A percentile compares a stretch with the other conserved stretches of the same genome.
Conservation (phyloP, 495 filamentous ascomycete species). For the Daldinia grandis region DNA sequence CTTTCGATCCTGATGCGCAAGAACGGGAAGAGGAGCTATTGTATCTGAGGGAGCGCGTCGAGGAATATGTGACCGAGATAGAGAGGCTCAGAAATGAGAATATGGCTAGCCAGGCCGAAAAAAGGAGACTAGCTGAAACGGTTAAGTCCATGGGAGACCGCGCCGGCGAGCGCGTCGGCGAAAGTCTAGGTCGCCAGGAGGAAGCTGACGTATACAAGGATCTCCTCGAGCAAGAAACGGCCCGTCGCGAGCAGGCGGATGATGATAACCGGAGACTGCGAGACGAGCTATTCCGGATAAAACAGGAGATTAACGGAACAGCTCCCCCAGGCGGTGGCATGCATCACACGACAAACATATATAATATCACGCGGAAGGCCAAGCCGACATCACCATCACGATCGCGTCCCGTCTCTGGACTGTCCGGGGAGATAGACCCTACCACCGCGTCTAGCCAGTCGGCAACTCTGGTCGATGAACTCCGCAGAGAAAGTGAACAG, state of each 20-base stretch:
- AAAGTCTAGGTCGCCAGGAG: constrained; percentile 78
- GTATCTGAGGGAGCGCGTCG: constrained; percentile 82
- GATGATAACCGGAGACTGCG: constrained; percentile 85
- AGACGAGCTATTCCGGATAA: constrained; percentile 81
- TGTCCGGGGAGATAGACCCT: constrained; percentile 63
- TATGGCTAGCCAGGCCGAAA: constrained; percentile 79
- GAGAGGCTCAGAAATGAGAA: constrained; percentile 81
- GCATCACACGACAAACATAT: constrained; percentile 67
- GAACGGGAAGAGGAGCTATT: constrained; percentile 85
- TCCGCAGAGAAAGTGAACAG: constrained; percentile 72
- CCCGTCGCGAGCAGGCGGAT: constrained; percentile 87
- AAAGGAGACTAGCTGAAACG: constrained; percentile 80
- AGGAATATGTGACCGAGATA: constrained; percentile 82
- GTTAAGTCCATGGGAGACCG: constrained; percentile 75
- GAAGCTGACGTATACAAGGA: constrained; percentile 95
- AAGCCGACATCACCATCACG: constrained; percentile 65
- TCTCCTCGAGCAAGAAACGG: constrained; percentile 90
- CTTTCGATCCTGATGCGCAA: constrained; percentile 66
- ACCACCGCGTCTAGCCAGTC: constrained; percentile 64
- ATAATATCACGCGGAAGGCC: constrained; percentile 67
- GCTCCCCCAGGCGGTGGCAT: constrained; percentile 46
- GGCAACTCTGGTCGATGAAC: constrained; percentile 73
- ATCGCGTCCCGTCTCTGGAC: constrained; percentile 69
- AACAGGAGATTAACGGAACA: constrained; percentile 64
- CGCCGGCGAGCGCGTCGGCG: constrained; percentile 62